These are phyloP conservation scores for Naganishia cerealis DNA, from an alignment of 1,284 basidiomycete species.

Conservation along the genomic window DNA sequence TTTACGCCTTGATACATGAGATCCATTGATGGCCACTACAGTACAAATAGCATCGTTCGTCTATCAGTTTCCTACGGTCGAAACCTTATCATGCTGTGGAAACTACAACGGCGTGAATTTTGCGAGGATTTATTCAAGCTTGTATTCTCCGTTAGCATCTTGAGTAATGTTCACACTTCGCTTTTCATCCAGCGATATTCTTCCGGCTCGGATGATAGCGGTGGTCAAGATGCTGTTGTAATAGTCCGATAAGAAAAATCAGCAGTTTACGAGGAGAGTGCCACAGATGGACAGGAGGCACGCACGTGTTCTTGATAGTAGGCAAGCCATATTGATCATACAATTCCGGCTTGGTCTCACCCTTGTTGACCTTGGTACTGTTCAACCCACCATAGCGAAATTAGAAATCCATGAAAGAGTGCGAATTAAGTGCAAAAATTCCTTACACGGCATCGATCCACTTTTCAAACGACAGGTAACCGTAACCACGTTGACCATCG, in stretches of 20 bases:
- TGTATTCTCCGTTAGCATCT: constrained; percentile 63
- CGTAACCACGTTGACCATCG: constrained; percentile 88
- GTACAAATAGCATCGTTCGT: too few relatives aligned
- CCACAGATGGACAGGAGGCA: background rate
- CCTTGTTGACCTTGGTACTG: constrained; percentile 65
- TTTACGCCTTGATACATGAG: too few relatives aligned
- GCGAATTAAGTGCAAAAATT: background rate
- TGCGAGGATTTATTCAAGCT: constrained; percentile 61
- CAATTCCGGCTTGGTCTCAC: constrained; percentile 62
- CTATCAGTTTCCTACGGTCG: too few relatives aligned
- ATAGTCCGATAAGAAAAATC: background rate
- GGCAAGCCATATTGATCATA: constrained; percentile 79
- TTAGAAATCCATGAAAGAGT: background rate
- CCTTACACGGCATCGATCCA: constrained; percentile 64
- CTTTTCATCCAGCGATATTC: constrained; percentile 83
- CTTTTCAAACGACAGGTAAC: constrained; percentile 84
- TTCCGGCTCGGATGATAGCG: constrained; percentile 84
- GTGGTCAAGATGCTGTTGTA: constrained; percentile 80
- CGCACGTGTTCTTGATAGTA: constrained; percentile 65
- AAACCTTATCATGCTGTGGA: too few relatives aligned
- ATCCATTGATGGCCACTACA: too few relatives aligned
- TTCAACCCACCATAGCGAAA: background rate
- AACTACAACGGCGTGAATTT: too few relatives aligned
- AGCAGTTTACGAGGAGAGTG: background rate
- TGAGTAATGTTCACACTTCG: constrained; percentile 73